These are phyloP conservation scores for Ramularia endophylla DNA, from an alignment of 2,329 filamentous ascomycete species.

Conservation along the genomic window DNA sequence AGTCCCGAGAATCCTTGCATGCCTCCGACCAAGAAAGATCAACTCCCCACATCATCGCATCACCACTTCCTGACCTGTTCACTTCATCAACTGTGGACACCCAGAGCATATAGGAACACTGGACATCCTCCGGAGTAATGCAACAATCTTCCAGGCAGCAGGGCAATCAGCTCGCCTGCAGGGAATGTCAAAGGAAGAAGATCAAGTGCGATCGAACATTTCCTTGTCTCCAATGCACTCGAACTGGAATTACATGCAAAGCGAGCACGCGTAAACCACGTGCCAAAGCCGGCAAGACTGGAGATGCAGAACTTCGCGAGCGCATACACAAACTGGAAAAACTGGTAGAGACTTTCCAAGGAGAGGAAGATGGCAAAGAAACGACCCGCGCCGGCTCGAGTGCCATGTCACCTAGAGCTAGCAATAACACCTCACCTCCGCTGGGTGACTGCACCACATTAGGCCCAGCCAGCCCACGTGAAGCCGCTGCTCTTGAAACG, in stretches of 20 bases:
- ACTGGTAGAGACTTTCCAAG: slow-evolving; percentile 18
- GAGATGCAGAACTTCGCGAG: slow-evolving; percentile 17
- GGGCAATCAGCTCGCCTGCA: slow-evolving; percentile 13
- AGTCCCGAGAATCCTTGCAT: too few species aligned
- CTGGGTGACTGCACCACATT: background rate
- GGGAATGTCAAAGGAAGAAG: slow-evolving; percentile 20
- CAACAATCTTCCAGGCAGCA: slow-evolving; percentile 2
- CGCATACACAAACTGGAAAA: slow-evolving; percentile 20
- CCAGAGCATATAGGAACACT: too few species aligned
- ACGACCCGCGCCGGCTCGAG: background rate
- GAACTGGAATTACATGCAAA: slow-evolving; percentile 12
- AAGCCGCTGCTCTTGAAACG: slow-evolving; percentile 12
- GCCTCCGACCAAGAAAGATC: too few species aligned
- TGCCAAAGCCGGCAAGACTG: slow-evolving; percentile 17
- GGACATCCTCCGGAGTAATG: too few species aligned
- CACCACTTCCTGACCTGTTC: too few species aligned
- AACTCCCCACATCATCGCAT: too few species aligned
- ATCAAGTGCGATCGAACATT: slow-evolving; percentile 18
- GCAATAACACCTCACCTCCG: background rate
- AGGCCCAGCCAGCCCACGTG: slow-evolving; percentile 8
- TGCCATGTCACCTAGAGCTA: background rate
- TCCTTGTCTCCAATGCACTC: slow-evolving; percentile 17
- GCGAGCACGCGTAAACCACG: slow-evolving; percentile 17
- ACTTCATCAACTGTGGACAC: too few species aligned
- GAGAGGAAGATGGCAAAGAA: slow-evolving; percentile 10